Evolutionary conservation across 1,139 yeast species (phyloP), one percentile per base, ranked within the genome.

Genomic region (Suhomyces coccinellae): DNA sequence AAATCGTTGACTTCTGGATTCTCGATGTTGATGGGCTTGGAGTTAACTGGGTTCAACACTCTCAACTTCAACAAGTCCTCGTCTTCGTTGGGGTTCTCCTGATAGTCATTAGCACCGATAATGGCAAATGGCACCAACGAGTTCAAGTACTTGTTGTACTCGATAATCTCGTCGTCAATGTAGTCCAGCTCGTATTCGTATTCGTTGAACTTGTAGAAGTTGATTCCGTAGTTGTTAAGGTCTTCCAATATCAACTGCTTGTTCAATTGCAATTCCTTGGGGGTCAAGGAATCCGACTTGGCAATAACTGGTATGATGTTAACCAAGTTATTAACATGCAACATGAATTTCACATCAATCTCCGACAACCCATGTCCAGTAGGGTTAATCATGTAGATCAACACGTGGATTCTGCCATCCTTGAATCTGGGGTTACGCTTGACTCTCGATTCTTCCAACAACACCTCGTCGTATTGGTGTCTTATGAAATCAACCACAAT

Each of bases 1-100:
- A 85, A 85, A 61, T 85, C 90, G 50, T 84, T 82, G 50, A 71
- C 70, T 15, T 70, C 75, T 3, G 82, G 75, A 60, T 82, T 80
- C 55, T 81, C 85, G 43, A 80, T 65, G 51, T 74, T 73, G 50
- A 74, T 49, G 6, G 77, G 76, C 47, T 66, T 67, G 33, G 71
- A 50, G 51, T 68, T 57, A 33, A 57, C 51, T 5, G 73, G 71
- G 47, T 69, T 65, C 47, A 71, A 65, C 8, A 69, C 63, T 53
- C 77, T 63, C 46, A 72, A 66, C 50, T 71, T 72, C 43, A 70
- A 59, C 37, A 64, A 53, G 33, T 70, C 75, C 32, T 65, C 70
- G 30, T 61, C 71, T 28, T 59, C 61, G 43, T 57, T 58, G 22
- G 63, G 58, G 46, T 58, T 57, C 35, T 67, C 68, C 55, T 69